phyloP scores from a whole-genome alignment of 495 filamentous ascomycete genomes.

The Penicillium bialowiezense region DNA sequence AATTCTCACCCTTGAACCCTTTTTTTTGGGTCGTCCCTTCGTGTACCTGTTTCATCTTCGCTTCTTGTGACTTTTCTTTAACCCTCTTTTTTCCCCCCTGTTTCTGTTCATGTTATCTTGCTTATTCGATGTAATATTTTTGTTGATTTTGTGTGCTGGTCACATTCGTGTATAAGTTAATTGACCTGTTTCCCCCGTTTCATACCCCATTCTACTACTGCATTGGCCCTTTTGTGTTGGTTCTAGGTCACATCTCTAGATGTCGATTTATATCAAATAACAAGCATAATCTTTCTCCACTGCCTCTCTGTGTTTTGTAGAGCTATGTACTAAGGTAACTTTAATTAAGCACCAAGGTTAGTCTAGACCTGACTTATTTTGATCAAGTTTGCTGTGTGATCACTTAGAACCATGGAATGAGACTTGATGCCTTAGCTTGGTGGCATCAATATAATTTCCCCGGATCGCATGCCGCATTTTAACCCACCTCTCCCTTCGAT shows the following conservation, averaged over 20 bases:
- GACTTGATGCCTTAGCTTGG: neutral
- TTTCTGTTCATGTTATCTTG: conserved; percentile 14
- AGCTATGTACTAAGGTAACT: too few relatives aligned
- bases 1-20: conserved; percentile 15
- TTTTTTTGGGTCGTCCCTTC: conserved; percentile 2
- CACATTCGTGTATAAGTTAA: conserved; percentile 37
- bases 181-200: conserved; percentile 22
- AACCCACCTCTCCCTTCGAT: too few relatives aligned
- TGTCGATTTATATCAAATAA: conserved; percentile 23
- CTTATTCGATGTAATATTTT: conserved; percentile 29
- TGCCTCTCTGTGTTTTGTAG: neutral
- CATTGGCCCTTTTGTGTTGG: conserved; percentile 27
- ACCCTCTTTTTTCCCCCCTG: neutral
- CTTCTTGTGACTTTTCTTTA: conserved; percentile 10
- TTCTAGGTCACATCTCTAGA: conserved; percentile 17
- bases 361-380: too few relatives aligned
- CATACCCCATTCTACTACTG: conserved; percentile 35
- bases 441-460: neutral
- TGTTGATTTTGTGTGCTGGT: conserved; percentile 26
- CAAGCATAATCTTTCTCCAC: conserved; percentile 9
- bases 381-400: too few relatives aligned
- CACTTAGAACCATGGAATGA: too few relatives aligned
- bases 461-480: neutral
- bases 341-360: too few relatives aligned
- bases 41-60: conserved; percentile 12